Percentiles rank a stretch among this genome's conserved stretches.
phyloP scores from a whole-genome alignment of 2,329 filamentous ascomycete species.

The Neonectria faginata region DNA sequence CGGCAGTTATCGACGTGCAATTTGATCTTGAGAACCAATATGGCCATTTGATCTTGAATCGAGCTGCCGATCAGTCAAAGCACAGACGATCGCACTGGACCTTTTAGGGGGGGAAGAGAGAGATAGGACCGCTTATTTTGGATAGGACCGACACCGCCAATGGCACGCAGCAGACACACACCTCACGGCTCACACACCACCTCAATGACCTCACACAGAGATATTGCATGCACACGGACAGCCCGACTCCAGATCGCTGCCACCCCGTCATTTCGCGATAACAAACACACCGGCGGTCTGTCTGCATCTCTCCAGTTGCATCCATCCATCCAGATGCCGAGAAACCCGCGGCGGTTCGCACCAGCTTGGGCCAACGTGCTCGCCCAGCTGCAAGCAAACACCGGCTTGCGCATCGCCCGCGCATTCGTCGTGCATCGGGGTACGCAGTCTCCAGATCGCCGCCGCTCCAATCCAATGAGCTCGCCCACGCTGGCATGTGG shows the following conservation, averaged over 20 bases:
- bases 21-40: slow-evolving; percentile 5
- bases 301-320: slow-evolving; percentile 1
- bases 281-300: slow-evolving; percentile 28
- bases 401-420: slow-evolving; percentile 14
- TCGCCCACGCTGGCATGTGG: slow-evolving; percentile 35
- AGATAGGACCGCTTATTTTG: neutral
- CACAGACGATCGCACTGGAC: slow-evolving; percentile 16
- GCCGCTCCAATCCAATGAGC: slow-evolving; percentile 31
- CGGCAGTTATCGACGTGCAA: slow-evolving; percentile 4
- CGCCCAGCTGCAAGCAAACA: neutral
- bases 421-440: neutral
- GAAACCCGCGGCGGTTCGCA: neutral
- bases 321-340: neutral
- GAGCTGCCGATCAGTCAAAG: slow-evolving; percentile 21
- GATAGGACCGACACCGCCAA: slow-evolving; percentile 6
- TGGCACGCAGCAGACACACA: slow-evolving; percentile 11
- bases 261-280: slow-evolving; percentile 27
- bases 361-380: too few relatives aligned
- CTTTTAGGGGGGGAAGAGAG: neutral
- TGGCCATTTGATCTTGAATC: slow-evolving; percentile 1
- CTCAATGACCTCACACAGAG: slow-evolving; percentile 3
- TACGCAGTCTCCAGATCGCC: slow-evolving; percentile 8
- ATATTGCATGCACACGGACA: slow-evolving; percentile 18
- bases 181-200: slow-evolving; percentile 11
- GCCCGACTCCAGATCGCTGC: slow-evolving; percentile 19